Conservation (phyloP, 2,329 filamentous ascomycete genomes). For the Aspergillus aculeatinus region DNA sequence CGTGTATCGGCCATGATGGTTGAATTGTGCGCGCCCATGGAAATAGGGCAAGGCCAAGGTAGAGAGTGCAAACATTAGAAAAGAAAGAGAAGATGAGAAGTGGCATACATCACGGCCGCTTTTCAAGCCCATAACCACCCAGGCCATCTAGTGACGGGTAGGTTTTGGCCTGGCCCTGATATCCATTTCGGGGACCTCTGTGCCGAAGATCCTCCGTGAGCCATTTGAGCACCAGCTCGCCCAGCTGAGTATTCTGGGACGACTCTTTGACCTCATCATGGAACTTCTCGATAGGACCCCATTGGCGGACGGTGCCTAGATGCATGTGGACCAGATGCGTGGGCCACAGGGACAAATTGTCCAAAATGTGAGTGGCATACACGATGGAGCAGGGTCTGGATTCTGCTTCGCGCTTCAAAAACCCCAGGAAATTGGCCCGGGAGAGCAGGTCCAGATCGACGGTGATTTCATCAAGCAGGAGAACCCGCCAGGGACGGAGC, state of each 20-base stretch:
- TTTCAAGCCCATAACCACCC: slow-evolving; percentile 64
- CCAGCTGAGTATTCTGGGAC: slow-evolving; percentile 76
- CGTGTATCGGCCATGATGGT: slow-evolving; percentile 15
- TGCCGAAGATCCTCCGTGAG: slow-evolving; percentile 75
- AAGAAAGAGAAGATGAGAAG: slow-evolving; percentile 9
- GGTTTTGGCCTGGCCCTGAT: slow-evolving; percentile 51
- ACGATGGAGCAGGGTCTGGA: slow-evolving; percentile 82
- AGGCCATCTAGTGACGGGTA: slow-evolving; percentile 58
- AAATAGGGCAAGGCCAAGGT: slow-evolving; percentile 5
- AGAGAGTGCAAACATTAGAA: slow-evolving; percentile 16
- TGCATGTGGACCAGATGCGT: slow-evolving; percentile 97
- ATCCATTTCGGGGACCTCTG: slow-evolving; percentile 71
- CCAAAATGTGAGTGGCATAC: slow-evolving; percentile 95
- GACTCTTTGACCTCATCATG: slow-evolving; percentile 55
- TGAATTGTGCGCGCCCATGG: slow-evolving; percentile 19
- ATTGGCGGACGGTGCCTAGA: slow-evolving; percentile 81
- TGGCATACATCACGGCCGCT: slow-evolving; percentile 22
- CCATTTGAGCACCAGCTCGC: slow-evolving; percentile 86
- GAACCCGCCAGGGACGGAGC: slow-evolving; percentile 82
- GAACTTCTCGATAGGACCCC: slow-evolving; percentile 72
- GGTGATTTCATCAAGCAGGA: slow-evolving; percentile 94
- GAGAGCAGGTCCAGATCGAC: slow-evolving; percentile 90
- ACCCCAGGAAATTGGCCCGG: slow-evolving; percentile 78
- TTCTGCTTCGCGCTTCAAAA: slow-evolving; percentile 85
- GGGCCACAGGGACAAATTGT: slow-evolving; percentile 92